These are phyloP conservation scores for Starmerella potacharoeniae DNA, from an alignment of 805 yeast genomes.

Conservation along the genomic window DNA sequence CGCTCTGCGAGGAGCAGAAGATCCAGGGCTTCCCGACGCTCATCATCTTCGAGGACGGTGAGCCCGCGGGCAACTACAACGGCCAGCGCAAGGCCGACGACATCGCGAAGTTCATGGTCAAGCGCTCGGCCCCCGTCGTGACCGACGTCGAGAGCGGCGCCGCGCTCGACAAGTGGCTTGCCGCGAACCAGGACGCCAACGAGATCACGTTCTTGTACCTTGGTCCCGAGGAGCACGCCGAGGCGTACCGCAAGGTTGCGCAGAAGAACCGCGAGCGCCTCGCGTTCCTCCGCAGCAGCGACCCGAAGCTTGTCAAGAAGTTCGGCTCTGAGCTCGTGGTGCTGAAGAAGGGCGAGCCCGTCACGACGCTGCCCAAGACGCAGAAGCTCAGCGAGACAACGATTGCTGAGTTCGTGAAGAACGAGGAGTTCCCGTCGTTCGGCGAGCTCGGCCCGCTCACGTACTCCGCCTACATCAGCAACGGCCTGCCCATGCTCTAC, in stretches of 20 bases:
- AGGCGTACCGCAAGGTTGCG: conserved; percentile 55
- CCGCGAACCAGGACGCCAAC: conserved; percentile 14
- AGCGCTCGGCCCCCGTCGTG: conserved; percentile 73
- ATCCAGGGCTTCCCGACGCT: conserved; percentile 79
- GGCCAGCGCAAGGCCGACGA: conserved; percentile 79
- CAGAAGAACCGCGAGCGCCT: conserved; percentile 49
- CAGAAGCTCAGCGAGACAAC: conserved; percentile 28
- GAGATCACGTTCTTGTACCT: conserved; percentile 40
- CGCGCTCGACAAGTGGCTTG: conserved; percentile 41
- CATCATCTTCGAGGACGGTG: conserved; percentile 46
- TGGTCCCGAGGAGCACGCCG: conserved; percentile 37
- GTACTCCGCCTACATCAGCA: conserved; percentile 59
- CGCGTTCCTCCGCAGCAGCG: conserved; percentile 40
- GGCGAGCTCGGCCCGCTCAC: conserved; percentile 80
- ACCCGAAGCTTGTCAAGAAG: conserved; percentile 30
- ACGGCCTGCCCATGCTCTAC: conserved; percentile 74
- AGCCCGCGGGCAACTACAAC: conserved; percentile 49
- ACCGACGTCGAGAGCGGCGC: conserved; percentile 37
- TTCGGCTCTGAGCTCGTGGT: conserved; percentile 38
- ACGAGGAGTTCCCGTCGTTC: conserved; percentile 67
- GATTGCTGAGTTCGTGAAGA: conserved; percentile 40
- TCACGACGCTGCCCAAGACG: conserved; percentile 18
- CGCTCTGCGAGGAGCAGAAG: conserved; percentile 52
- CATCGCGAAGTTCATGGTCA: conserved; percentile 66
- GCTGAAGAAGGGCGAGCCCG: conserved; percentile 29